These are phyloP conservation scores for Tetrahymena malaccensis DNA, from an alignment of 73 alveolate genomes.

Conservation along the genomic window DNA sequence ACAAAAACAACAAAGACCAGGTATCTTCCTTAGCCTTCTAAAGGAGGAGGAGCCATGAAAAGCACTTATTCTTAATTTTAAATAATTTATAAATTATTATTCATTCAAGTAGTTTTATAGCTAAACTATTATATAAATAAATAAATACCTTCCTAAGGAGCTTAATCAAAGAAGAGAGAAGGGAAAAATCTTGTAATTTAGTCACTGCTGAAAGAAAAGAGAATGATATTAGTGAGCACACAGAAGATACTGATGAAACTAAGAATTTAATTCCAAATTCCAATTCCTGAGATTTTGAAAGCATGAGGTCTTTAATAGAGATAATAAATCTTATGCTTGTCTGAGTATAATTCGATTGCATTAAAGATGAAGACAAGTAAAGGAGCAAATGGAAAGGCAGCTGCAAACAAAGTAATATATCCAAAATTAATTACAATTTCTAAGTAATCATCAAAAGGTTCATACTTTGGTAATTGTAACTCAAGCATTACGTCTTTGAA, in stretches of 20 bases:
- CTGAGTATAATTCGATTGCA: constrained; percentile 30
- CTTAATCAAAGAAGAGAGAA: not conserved
- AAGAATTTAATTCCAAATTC: constrained; percentile 30
- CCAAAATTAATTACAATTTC: constrained; percentile 35
- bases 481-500: constrained; percentile 3
- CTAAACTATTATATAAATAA: not conserved
- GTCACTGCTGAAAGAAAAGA: constrained; percentile 29
- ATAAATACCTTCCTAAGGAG: not conserved
- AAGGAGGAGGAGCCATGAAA: constrained; percentile 19
- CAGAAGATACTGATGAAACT: constrained; percentile 6
- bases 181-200: constrained; percentile 32
- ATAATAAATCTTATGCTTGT: constrained; percentile 24
- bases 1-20: not conserved
- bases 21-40: constrained; percentile 7
- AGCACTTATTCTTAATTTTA: not conserved
- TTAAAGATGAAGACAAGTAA: not conserved
- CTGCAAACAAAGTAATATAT: constrained; percentile 19
- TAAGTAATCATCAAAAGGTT: constrained; percentile 38
- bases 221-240: constrained; percentile 17
- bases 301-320: constrained; percentile 29
- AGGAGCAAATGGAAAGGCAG: constrained; percentile 24
- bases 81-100: too few species aligned
- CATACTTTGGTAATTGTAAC: constrained; percentile 19
- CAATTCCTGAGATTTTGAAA: constrained; percentile 8
- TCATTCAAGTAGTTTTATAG: too few species aligned